These are phyloP conservation scores for Termitomyces sp. DNA, from an alignment of 768 basidiomycete genomes.

Conservation along the genomic window DNA sequence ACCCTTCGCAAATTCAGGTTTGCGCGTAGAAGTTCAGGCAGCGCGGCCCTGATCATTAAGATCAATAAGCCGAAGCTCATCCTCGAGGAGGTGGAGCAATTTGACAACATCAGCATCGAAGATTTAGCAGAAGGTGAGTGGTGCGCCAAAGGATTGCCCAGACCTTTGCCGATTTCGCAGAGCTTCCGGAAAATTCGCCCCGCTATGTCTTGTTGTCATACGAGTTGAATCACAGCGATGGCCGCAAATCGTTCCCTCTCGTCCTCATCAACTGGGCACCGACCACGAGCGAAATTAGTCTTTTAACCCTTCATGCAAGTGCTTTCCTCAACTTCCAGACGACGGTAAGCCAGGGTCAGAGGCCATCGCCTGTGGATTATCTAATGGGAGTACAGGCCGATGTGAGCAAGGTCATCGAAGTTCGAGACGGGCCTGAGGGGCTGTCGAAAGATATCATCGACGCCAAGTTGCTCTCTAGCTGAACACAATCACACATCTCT, in stretches of 20 bases:
- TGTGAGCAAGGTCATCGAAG: slow-evolving; percentile 74
- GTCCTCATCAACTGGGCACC: slow-evolving; percentile 90
- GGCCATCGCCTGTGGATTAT: neutral
- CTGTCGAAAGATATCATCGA: slow-evolving; percentile 73
- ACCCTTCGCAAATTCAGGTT: slow-evolving; percentile 76
- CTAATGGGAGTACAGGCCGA: slow-evolving; percentile 45
- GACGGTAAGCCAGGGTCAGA: slow-evolving; percentile 42
- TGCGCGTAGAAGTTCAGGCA: slow-evolving; percentile 65
- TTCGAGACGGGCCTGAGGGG: slow-evolving; percentile 76
- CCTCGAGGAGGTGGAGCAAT: slow-evolving; percentile 82
- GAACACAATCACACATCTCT: neutral
- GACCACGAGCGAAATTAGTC: slow-evolving; percentile 63
- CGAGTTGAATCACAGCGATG: slow-evolving; percentile 74
- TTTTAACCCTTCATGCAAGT: slow-evolving; percentile 80
- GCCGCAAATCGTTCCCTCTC: slow-evolving; percentile 79
- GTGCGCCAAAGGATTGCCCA: neutral
- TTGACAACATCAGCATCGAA: slow-evolving; percentile 69
- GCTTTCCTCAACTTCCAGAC: slow-evolving; percentile 75
- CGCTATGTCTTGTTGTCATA: slow-evolving; percentile 84
- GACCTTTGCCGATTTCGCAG: slow-evolving; percentile 30
- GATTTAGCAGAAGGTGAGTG: slow-evolving; percentile 82
- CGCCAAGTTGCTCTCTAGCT: slow-evolving; percentile 37
- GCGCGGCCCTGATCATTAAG: slow-evolving; percentile 82
- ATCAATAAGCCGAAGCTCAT: slow-evolving; percentile 78
- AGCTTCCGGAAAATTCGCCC: slow-evolving; percentile 83